These are phyloP conservation scores for Hirschioporus abietinus DNA, from an alignment of 768 basidiomycete genomes.

Conservation along the genomic window DNA sequence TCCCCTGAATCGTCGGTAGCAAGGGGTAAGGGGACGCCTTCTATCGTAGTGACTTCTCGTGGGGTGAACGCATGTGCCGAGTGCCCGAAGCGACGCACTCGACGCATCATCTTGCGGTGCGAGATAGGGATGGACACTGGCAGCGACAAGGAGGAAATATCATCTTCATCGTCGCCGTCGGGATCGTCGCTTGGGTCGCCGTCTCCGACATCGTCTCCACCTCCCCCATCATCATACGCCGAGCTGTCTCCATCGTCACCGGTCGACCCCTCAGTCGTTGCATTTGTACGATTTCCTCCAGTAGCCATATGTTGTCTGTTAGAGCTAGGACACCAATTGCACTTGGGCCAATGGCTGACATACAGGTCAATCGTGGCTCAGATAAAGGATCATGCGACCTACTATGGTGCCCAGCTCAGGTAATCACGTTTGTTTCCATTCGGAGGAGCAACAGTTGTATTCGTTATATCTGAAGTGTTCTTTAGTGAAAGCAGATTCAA, in stretches of 20 bases:
- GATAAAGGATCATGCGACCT: slow-evolving; percentile 15
- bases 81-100: background rate
- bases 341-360: slow-evolving; percentile 48
- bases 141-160: background rate
- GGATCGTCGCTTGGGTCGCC: slow-evolving; percentile 5
- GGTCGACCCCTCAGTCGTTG: background rate
- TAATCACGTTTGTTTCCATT: slow-evolving; percentile 37
- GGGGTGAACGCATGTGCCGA: background rate
- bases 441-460: slow-evolving; percentile 32
- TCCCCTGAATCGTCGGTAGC: background rate
- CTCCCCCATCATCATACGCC: background rate
- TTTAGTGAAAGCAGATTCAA: background rate
- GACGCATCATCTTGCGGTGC: background rate
- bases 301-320: slow-evolving; percentile 21
- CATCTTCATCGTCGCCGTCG: background rate
- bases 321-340: slow-evolving; percentile 40
- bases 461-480: background rate
- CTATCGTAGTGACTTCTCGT: background rate
- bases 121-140: background rate
- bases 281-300: slow-evolving; percentile 15
- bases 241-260: slow-evolving; percentile 1
- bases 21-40: background rate
- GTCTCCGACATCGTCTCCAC: background rate
- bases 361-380: background rate
- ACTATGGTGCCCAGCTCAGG: slow-evolving; percentile 58